Evolutionary conservation across 345 rosid species (phyloP).

Genomic region (Turnera subulata): DNA sequence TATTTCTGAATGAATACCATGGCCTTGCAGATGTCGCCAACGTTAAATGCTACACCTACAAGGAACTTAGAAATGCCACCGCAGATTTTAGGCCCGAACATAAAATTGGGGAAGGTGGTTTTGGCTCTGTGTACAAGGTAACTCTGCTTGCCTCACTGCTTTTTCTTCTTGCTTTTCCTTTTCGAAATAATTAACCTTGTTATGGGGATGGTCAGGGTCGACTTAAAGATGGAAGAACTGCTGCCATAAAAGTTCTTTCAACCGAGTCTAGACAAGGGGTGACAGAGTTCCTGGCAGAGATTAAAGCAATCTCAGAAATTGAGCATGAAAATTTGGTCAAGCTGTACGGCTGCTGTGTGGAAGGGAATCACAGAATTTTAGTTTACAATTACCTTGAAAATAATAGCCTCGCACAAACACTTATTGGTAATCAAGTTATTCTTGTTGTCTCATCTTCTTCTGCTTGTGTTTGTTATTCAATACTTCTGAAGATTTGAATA

Average conservation of each 20-base stretch:
- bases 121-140: conserved; percentile 92
- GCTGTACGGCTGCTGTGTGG: conserved; percentile 88
- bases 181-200: background rate
- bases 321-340: conserved; percentile 83
- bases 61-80: conserved; percentile 63
- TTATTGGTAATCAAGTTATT: conserved; percentile 51
- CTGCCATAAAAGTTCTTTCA: conserved; percentile 88
- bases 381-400: conserved; percentile 90
- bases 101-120: conserved; percentile 97
- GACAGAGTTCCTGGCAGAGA: conserved; percentile 82
- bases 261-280: conserved; percentile 93
- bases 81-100: conserved; percentile 54
- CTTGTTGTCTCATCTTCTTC: background rate
- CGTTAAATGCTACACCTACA: conserved; percentile 54
- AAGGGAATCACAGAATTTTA: conserved; percentile 73
- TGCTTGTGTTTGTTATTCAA: no score
- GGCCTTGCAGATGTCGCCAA: conserved; percentile 45
- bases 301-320: conserved; percentile 64
- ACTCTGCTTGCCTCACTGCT: conserved; percentile 6
- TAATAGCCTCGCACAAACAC: conserved; percentile 81
- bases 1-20: conserved; percentile 38
- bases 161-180: background rate
- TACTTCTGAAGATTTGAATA: no score
- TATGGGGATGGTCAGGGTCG: conserved; percentile 54
- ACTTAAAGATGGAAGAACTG: conserved; percentile 70